Percentiles rank a stretch among this genome's conserved stretches.
Evolutionary conservation across 768 basidiomycete genomes (phyloP).

Genomic region (Russula olivacea): DNA sequence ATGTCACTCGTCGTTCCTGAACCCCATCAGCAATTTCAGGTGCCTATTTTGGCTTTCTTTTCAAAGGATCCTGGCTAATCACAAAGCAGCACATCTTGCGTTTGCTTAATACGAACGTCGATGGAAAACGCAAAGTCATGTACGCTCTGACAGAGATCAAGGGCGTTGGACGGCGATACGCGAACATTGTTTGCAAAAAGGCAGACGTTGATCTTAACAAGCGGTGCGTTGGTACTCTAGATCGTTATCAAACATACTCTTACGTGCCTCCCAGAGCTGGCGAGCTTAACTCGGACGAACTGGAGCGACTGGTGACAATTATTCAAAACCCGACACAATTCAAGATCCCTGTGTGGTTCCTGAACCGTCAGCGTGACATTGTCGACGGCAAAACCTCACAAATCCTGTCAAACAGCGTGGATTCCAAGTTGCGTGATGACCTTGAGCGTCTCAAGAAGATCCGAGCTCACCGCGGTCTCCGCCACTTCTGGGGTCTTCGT

Average conservation of each 20-base stretch:
- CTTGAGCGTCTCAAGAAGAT: conserved; percentile 99
- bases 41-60: conserved; percentile 31
- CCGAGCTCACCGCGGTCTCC: conserved; percentile 88
- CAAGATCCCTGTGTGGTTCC: conserved; percentile 99
- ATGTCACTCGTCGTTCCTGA: conserved; percentile 99
- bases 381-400: conserved; percentile 96
- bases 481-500: conserved; percentile 91
- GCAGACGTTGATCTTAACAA: conserved; percentile 98
- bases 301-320: conserved; percentile 97
- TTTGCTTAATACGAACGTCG: conserved; percentile 99
- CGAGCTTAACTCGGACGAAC: conserved; percentile 98
- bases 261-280: conserved; percentile 61
- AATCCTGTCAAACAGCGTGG: conserved; percentile 92
- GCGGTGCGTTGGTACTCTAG: conserved; percentile 54
- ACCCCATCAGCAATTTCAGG: conserved; percentile 93
- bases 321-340: conserved; percentile 99
- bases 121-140: conserved; percentile 99
- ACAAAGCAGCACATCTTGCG: conserved; percentile 87
- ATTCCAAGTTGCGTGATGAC: conserved; percentile 97
- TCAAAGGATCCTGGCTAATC: background rate
- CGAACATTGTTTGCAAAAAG: conserved; percentile 99
- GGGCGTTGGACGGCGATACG: conserved; percentile 98
- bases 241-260: background rate
- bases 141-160: conserved; percentile 99
- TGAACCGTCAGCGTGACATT: conserved; percentile 98